phyloP scores from a whole-genome alignment of 2,329 filamentous ascomycete genomes.

The Ophiostoma tasmaniense region DNA sequence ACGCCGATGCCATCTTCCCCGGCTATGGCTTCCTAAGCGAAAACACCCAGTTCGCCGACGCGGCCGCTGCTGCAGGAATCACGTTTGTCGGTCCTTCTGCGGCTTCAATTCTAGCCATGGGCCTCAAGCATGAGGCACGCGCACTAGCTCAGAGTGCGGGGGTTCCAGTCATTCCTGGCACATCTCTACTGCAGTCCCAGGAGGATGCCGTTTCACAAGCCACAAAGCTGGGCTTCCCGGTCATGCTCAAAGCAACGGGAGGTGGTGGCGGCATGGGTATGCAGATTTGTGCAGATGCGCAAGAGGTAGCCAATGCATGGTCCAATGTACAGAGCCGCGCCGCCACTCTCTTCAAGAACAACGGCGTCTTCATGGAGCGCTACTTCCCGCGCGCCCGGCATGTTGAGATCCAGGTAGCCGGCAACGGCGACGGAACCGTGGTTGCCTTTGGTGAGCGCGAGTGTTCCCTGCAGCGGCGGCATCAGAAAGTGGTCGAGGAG shows the following conservation, averaged over 20 bases:
- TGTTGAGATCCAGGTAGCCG: slow-evolving; percentile 55
- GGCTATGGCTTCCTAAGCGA: slow-evolving; percentile 59
- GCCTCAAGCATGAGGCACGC: slow-evolving; percentile 50
- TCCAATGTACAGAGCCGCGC: slow-evolving; percentile 43
- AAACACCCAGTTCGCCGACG: slow-evolving; percentile 50
- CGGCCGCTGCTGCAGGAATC: slow-evolving; percentile 44
- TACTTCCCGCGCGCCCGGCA: slow-evolving; percentile 51
- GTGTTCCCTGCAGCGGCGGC: slow-evolving; percentile 52
- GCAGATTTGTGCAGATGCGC: slow-evolving; percentile 54
- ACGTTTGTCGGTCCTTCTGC: slow-evolving; percentile 50
- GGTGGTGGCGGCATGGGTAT: slow-evolving; percentile 80
- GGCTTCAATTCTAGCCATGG: slow-evolving; percentile 45
- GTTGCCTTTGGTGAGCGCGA: slow-evolving; percentile 52
- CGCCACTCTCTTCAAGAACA: slow-evolving; percentile 46
- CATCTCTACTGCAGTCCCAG: slow-evolving; percentile 6
- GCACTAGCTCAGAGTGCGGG: slow-evolving; percentile 37
- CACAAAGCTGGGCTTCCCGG: slow-evolving; percentile 49
- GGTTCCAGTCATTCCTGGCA: slow-evolving; percentile 34
- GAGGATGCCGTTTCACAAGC: slow-evolving; percentile 6
- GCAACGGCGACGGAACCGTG: slow-evolving; percentile 46
- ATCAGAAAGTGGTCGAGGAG: slow-evolving; percentile 59
- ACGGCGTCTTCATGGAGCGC: slow-evolving; percentile 48
- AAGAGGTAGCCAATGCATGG: slow-evolving; percentile 38
- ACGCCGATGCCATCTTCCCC: slow-evolving; percentile 50
- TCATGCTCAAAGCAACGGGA: slow-evolving; percentile 69